Conservation (phyloP, 306 rosid species). For the Sophora flavescens region DNA sequence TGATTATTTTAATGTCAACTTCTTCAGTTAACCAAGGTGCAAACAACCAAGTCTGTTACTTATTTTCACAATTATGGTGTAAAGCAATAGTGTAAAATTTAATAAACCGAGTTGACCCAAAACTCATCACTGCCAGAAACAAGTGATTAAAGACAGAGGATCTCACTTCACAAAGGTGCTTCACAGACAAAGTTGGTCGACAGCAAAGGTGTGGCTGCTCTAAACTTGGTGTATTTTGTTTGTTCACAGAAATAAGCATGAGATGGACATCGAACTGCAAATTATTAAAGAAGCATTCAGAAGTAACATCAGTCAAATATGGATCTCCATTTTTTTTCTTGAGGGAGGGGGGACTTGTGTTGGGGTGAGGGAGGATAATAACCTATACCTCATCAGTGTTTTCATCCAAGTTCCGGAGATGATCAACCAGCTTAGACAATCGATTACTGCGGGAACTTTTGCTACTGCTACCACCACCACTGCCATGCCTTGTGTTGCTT, state of each 20-base stretch:
- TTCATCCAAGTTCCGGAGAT: slow-evolving; percentile 75
- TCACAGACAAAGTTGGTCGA: slow-evolving; percentile 78
- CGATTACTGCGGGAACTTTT: slow-evolving; percentile 77
- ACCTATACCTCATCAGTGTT: slow-evolving; percentile 70
- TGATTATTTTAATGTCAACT: slow-evolving; percentile 46
- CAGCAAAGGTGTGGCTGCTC: slow-evolving; percentile 86
- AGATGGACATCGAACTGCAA: slow-evolving; percentile 85
- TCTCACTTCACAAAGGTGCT: slow-evolving; percentile 79
- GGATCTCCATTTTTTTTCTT: background rate
- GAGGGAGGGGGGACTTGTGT: background rate
- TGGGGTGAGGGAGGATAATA: background rate
- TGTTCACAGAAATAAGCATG: slow-evolving; percentile 76
- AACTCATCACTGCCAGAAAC: slow-evolving; percentile 16
- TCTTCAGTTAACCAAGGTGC: slow-evolving; percentile 56
- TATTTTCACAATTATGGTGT: slow-evolving; percentile 11
- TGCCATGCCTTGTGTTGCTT: slow-evolving; percentile 85
- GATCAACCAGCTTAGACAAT: slow-evolving; percentile 75
- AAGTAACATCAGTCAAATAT: slow-evolving; percentile 27
- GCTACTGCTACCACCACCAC: slow-evolving; percentile 68
- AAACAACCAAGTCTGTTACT: slow-evolving; percentile 34
- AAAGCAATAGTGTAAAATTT: slow-evolving; percentile 14
- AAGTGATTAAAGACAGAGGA: slow-evolving; percentile 37
- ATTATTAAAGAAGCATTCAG: slow-evolving; percentile 32
- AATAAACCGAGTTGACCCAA: slow-evolving; percentile 4
- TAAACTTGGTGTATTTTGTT: slow-evolving; percentile 67